phyloP scores from a whole-genome alignment of 164 flowering plant genomes.

The Berberis thunbergii region DNA sequence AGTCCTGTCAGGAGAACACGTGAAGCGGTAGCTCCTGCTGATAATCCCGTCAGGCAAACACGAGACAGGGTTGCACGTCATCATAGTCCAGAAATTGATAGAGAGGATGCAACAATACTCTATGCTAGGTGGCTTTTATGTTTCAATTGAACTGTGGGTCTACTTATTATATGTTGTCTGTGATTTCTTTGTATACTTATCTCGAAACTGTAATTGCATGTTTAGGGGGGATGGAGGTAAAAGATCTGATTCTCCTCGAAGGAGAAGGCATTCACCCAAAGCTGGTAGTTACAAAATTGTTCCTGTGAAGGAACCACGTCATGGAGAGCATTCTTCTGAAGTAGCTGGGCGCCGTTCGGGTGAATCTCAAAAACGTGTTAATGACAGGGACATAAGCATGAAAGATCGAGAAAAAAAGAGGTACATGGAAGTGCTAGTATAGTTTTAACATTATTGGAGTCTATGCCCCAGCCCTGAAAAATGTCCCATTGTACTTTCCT shows the following conservation, averaged over 20 bases:
- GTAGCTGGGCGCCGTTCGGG: constrained; percentile 7
- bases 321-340: constrained; percentile 22
- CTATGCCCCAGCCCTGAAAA: background rate
- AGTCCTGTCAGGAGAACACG: constrained; percentile 27
- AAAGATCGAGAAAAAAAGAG: constrained; percentile 28
- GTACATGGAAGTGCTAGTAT: constrained; percentile 11
- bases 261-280: constrained; percentile 18
- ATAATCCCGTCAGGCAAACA: constrained; percentile 21
- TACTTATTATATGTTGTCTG: background rate
- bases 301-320: constrained; percentile 9
- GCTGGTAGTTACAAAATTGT: constrained; percentile 14
- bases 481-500: background rate
- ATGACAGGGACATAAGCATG: constrained; percentile 20
- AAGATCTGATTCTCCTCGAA: constrained; percentile 18
- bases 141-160: background rate
- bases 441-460: background rate
- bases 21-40: constrained; percentile 14
- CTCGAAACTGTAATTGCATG: constrained; percentile 1
- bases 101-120: constrained; percentile 15
- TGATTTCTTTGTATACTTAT: too few relatives aligned
- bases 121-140: constrained; percentile 23
- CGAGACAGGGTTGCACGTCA: constrained; percentile 19
- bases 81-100: constrained; percentile 23
- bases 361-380: constrained; percentile 14
- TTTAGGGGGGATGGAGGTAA: constrained; percentile 21